Conservation (phyloP, 805 yeast species). For the Lipomyces starkeyi region DNA sequence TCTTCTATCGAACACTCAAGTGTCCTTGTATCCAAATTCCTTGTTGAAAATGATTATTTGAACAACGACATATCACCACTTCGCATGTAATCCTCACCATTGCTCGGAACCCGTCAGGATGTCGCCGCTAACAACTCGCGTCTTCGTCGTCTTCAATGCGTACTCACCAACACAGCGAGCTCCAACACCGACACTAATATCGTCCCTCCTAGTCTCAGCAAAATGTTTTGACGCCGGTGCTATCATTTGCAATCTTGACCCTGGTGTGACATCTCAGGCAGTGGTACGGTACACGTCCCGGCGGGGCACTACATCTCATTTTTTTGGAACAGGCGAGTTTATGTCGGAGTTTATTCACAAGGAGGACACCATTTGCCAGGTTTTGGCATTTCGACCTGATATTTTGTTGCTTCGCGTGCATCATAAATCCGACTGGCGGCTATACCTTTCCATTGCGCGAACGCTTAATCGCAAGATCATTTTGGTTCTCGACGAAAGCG, state of each 20-base stretch:
- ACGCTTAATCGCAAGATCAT: not conserved
- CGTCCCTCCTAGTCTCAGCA: not conserved
- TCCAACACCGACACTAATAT: not conserved
- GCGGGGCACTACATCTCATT: not conserved
- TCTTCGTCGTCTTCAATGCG: not conserved
- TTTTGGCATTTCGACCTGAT: not conserved
- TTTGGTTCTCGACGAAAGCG: not conserved
- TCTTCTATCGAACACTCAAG: not conserved
- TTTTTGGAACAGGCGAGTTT: not conserved
- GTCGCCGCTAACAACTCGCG: not conserved
- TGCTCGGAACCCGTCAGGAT: not conserved
- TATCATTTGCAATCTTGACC: not conserved
- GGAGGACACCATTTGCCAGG: not conserved
- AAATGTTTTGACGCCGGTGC: constrained; percentile 1
- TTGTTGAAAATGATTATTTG: not conserved
- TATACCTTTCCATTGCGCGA: not conserved
- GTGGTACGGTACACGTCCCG: not conserved
- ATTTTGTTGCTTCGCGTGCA: not conserved
- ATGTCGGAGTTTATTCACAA: not conserved
- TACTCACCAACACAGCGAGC: not conserved
- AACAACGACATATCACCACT: not conserved
- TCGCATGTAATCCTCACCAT: not conserved
- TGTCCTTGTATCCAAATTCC: not conserved
- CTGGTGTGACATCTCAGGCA: not conserved
- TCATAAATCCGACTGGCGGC: not conserved